Evolutionary conservation across 345 rosid species (phyloP).

Genomic region (Citrus glauca): DNA sequence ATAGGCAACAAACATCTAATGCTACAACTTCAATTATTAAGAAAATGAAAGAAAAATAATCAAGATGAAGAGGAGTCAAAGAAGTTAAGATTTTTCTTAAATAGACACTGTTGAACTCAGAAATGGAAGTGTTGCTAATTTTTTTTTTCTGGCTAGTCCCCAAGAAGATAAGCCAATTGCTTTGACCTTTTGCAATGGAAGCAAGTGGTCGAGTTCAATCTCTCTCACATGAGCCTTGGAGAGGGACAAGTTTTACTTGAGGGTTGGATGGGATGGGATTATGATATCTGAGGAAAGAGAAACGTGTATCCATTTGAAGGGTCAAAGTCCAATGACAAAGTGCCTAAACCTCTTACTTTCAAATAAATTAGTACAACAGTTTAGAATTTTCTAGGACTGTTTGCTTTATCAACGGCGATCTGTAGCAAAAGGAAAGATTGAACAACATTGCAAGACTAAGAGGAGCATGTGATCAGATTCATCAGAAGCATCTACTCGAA

Average conservation of each 20-base stretch:
- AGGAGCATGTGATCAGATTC: neutral
- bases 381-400: neutral
- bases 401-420: neutral
- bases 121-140: neutral
- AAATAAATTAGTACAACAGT: neutral
- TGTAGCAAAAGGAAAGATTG: neutral
- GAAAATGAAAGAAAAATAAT: neutral
- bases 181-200: no score
- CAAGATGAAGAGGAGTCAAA: neutral
- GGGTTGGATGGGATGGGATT: no score
- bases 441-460: neutral
- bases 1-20: constrained; percentile 5
- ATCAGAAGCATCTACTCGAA: neutral
- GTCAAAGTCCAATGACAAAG: neutral
- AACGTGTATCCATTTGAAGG: neutral
- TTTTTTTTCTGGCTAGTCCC: neutral
- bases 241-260: no score
- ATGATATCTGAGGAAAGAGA: no score
- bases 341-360: neutral
- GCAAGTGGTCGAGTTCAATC: no score
- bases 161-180: neutral
- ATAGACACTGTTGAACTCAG: neutral
- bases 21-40: neutral
- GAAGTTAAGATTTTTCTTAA: neutral
- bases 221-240: no score